phyloP scores from a whole-genome alignment of 176 grass and related monocot species.

The Ensete glaucum region DNA sequence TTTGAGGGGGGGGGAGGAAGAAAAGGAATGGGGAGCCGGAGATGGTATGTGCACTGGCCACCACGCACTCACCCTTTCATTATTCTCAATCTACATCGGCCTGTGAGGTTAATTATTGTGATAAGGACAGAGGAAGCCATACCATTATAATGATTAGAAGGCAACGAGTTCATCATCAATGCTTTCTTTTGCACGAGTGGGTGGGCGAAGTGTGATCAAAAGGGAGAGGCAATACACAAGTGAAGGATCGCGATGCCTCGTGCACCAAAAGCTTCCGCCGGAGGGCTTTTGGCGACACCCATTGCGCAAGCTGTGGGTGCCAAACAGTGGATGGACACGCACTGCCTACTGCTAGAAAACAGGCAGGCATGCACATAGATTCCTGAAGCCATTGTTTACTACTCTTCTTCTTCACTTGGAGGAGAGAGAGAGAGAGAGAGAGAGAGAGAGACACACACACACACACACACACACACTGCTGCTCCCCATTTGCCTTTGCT shows the following conservation, averaged over 20 bases:
- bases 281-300: background rate
- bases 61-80: too few species aligned
- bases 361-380: background rate
- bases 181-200: background rate
- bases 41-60: too few species aligned
- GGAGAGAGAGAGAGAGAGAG: too few species aligned
- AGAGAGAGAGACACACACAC: too few species aligned
- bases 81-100: too few species aligned
- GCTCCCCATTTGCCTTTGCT: too few species aligned
- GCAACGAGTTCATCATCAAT: background rate
- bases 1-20: too few species aligned
- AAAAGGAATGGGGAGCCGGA: too few species aligned
- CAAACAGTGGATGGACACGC: background rate
- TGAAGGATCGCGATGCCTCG: conserved; percentile 3
- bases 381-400: too few species aligned
- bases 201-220: background rate
- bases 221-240: background rate
- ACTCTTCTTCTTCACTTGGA: too few species aligned
- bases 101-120: background rate
- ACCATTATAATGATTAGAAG: background rate
- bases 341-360: background rate
- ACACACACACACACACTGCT: too few species aligned
- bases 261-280: background rate
- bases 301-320: background rate
- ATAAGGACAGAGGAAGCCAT: background rate